Conservation (phyloP, 305 asterid genomes). For the Rubia occidens region DNA sequence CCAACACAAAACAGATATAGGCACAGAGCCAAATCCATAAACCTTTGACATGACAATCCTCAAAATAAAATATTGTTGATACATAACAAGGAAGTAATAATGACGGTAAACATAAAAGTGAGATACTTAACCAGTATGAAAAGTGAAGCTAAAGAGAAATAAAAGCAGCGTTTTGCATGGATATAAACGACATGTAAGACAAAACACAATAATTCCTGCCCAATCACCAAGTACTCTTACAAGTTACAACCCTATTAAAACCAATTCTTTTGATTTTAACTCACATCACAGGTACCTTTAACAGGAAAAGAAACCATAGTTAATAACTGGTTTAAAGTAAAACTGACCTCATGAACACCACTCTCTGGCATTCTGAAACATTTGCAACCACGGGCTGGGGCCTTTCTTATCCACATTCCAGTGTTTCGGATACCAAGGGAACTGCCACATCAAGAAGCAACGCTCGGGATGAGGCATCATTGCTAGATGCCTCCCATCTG, state of each 20-base stretch:
- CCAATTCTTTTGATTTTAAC: not conserved
- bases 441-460: constrained; percentile 96
- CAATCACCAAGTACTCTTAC: not conserved
- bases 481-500: constrained; percentile 87
- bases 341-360: constrained; percentile 76
- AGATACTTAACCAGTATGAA: not conserved
- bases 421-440: constrained; percentile 75
- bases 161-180: not conserved
- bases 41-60: no score
- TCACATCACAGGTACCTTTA: not conserved
- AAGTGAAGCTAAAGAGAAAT: not conserved
- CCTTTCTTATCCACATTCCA: constrained; percentile 75
- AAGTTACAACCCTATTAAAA: not conserved
- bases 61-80: no score
- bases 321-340: not conserved
- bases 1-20: not conserved
- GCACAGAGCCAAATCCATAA: no score
- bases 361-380: constrained; percentile 90
- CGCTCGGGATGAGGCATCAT: constrained; percentile 97
- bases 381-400: constrained; percentile 87
- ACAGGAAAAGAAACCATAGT: not conserved
- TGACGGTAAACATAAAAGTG: not conserved
- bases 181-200: not conserved
- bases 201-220: not conserved
- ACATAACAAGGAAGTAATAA: no score